Base-by-base conservation (phyloP, 805 yeast genomes). In the Ogataea ramenticola region DNA sequence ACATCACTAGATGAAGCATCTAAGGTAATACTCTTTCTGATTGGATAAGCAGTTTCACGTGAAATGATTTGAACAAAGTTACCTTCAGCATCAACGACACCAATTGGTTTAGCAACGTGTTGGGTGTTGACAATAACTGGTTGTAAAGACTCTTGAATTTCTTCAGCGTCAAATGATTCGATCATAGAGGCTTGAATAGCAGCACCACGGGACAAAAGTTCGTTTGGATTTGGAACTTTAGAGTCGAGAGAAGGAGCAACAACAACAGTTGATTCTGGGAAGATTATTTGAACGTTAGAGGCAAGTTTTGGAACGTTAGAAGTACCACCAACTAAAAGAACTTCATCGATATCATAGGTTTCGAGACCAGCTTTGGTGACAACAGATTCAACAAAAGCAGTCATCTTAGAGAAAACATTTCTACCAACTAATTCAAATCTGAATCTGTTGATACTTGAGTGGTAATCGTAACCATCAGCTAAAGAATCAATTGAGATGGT, bases 401-500 rank as follows among this genome's bases (percentile, higher is more conserved):
- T 70, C 79, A 89, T 83, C 64, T 83, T 78, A 51, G 80, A 68
- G 57, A 91, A 78, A 27, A 84, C 89, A 52, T 77, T 71, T 70
- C 93, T 82, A 42, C 88, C 87, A 45, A 86, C 81, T 51, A 91
- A 73, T 72, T 93, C 99, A 62, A 77, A 93, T 68, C 96, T 80
- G 70, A 93, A 73, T 74, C 98, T 86, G 78, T 93, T 93, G 62
- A 93, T 82, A 46, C 91, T 76, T 50, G 96, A 79, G 69, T 87
- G 90, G 80, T 82, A 93, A 69, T 93, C 99, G 62, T 74, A 79
- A 50, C 99, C 99, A 47, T 86, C 95, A 48, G 96, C 91, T 51
- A 93, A 76, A 20, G 96, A 85, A 68, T 93, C 99, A 55, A 93
- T 86, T 39, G 98, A 93, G 60, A 89, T 87, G 44, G 93, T 85